A percentile compares a stretch with the other conserved stretches of the same genome.
These are phyloP conservation scores for Ceriops decandra DNA, from an alignment of 345 rosid species.

Conservation along the genomic window DNA sequence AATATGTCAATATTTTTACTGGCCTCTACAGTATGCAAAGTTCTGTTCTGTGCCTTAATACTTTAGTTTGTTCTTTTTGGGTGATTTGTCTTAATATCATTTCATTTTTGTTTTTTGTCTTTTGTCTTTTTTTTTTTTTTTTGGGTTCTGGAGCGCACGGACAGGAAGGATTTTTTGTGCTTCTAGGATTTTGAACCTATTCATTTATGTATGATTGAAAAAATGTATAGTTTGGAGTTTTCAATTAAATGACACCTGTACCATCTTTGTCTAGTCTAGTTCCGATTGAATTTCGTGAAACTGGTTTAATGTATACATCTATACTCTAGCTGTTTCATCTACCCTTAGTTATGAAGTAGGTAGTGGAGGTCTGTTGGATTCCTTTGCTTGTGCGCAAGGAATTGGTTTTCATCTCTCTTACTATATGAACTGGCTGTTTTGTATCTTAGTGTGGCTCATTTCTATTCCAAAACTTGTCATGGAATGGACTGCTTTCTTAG, in stretches of 20 bases:
- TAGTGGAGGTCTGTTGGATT: neutral
- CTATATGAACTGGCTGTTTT: neutral
- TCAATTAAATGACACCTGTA: neutral
- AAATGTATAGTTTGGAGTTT: neutral
- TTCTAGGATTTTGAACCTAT: no score
- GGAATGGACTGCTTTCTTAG: no score
- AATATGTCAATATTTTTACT: conserved; percentile 83
- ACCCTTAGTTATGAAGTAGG: neutral
- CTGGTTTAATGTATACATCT: no score
- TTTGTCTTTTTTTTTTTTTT: neutral
- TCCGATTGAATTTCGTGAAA: neutral
- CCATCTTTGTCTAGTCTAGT: neutral
- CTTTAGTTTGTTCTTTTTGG: neutral
- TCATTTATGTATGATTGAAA: no score
- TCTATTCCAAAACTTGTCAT: no score
- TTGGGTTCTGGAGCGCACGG: neutral
- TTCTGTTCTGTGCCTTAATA: conserved; percentile 8
- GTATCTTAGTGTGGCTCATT: neutral
- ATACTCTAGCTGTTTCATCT: neutral
- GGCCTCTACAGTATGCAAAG: conserved; percentile 87
- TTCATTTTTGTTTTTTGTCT: neutral
- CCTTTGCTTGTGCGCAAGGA: neutral
- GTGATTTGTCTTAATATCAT: neutral
- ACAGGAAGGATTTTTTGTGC: no score
- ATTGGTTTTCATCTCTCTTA: neutral